Percentiles rank a stretch among this genome's conserved stretches.
Evolutionary conservation across 2,329 filamentous ascomycete genomes (phyloP).

Genomic region (Aphanoascus verrucosus): DNA sequence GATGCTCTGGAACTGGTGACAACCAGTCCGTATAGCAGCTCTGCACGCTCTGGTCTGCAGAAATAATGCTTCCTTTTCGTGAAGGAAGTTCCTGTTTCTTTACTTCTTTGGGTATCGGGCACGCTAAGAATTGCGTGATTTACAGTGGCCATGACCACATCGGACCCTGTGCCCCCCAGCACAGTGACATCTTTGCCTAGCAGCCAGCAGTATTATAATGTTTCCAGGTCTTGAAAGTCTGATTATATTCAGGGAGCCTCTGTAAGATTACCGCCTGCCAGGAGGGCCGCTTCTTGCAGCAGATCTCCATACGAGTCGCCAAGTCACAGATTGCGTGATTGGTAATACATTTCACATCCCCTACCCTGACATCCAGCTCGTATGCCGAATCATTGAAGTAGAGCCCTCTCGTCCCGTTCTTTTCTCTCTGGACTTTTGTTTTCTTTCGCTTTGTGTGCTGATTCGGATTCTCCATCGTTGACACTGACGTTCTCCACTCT

Average conservation of each 20-base stretch:
- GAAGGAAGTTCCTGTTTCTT: constrained; percentile 2
- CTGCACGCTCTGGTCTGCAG: background rate
- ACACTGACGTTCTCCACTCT: constrained; percentile 7
- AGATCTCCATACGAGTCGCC: background rate
- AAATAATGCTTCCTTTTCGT: constrained; percentile 4
- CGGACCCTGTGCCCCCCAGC: constrained; percentile 12
- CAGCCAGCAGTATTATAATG: background rate
- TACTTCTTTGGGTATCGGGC: constrained; percentile 3
- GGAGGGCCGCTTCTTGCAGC: background rate
- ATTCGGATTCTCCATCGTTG: background rate
- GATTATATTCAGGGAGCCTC: constrained; percentile 3
- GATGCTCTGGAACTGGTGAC: background rate
- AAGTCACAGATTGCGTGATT: constrained; percentile 7
- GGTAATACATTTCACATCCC: background rate
- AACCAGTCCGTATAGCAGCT: background rate
- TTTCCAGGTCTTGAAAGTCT: constrained; percentile 1
- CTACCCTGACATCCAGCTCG: constrained; percentile 8
- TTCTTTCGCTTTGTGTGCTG: constrained; percentile 1
- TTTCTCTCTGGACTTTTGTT: background rate
- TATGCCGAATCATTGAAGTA: constrained; percentile 10
- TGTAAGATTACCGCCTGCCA: constrained; percentile 6
- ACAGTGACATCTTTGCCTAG: background rate
- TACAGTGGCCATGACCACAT: constrained; percentile 24
- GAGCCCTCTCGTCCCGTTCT: background rate
- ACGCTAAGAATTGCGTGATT: constrained; percentile 32